These are phyloP conservation scores for Echeveria elegans DNA, from an alignment of 164 flowering plant genomes.

Conservation along the genomic window DNA sequence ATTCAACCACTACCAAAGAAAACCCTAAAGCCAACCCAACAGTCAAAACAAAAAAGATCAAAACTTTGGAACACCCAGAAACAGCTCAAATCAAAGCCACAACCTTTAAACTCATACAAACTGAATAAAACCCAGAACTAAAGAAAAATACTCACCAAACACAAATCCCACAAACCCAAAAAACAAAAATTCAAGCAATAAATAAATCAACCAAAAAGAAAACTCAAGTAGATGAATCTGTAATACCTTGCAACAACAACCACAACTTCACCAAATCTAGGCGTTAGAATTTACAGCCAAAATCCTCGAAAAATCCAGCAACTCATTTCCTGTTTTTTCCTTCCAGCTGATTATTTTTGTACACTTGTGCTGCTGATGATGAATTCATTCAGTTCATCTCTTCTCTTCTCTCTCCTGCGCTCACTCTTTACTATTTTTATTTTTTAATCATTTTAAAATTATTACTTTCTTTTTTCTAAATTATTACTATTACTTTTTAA, in stretches of 20 bases:
- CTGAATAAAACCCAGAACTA: neutral
- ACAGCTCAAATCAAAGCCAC: neutral
- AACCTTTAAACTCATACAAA: neutral
- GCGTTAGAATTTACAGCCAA: neutral
- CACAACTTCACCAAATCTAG: conserved; percentile 2
- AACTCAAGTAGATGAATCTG: neutral
- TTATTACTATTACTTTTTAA: neutral
- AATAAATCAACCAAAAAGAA: neutral
- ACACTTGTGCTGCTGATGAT: conserved; percentile 1
- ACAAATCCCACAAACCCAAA: too few relatives aligned
- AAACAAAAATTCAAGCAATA: neutral
- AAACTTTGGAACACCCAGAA: neutral
- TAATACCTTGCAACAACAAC: neutral
- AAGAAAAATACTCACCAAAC: neutral
- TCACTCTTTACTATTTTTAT: neutral
- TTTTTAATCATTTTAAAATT: too few relatives aligned
- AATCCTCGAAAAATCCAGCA: conserved; percentile 7
- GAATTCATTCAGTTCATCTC: conserved; percentile 1
- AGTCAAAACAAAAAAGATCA: too few relatives aligned
- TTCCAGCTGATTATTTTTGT: neutral
- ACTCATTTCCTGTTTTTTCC: neutral
- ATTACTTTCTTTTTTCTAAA: neutral
- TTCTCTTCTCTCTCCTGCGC: neutral
- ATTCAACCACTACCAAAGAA: neutral
- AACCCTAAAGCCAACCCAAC: neutral